Evolutionary conservation across 257 asterid genomes (phyloP), one percentile per base, ranked within the genome.

Genomic region (Cruciata laevipes): DNA sequence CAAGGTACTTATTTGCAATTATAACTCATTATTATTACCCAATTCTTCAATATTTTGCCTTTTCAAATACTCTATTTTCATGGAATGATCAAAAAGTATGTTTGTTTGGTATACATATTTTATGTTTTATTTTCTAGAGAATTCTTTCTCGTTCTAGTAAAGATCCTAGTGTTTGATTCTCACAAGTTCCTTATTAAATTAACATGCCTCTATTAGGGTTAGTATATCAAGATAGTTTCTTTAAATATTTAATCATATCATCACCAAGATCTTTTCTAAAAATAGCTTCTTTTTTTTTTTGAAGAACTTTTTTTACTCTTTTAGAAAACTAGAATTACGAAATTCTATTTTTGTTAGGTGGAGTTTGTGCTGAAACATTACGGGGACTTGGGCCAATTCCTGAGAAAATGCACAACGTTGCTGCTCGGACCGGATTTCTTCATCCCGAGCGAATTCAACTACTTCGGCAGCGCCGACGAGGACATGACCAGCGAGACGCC

Each of bases 401-500:
- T 92, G 69, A 85, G 84, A 74, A 84, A 77, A 35, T 92, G 98
- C 87, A 81, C 82, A 58, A 81, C 85, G 11, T 82, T 92, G 74
- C 95, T 86, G 75, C 91, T 92, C 4, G 74, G 96, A 69, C 96
- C 97, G 21, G 98, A 92, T 37, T 92, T 89, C 84, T 84, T 89
- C 82, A 83, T 92, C 33, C 98, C 98, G 16, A 93, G 87, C 67
- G 97, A 92, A 66, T 82, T 20, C 8, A 25, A 79, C 20, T 61
- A 62, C 66, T 35, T 17, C 51, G 21, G 30, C 17, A 85, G 83
- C 9, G 58, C 21, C n/a, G 97, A 86, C 2, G 93, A 87, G 0
- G 97, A 87, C 6, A 77, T 72, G 69, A 83, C 89, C 0, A 77
- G 83, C 32, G 91, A 86, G 69, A 90, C 90, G 0, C 85, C 82